A percentile compares a stretch with the other conserved stretches of the same genome.
phyloP scores from a whole-genome alignment of 2,329 filamentous ascomycete genomes.

The Ophiostoma pallidulum region DNA sequence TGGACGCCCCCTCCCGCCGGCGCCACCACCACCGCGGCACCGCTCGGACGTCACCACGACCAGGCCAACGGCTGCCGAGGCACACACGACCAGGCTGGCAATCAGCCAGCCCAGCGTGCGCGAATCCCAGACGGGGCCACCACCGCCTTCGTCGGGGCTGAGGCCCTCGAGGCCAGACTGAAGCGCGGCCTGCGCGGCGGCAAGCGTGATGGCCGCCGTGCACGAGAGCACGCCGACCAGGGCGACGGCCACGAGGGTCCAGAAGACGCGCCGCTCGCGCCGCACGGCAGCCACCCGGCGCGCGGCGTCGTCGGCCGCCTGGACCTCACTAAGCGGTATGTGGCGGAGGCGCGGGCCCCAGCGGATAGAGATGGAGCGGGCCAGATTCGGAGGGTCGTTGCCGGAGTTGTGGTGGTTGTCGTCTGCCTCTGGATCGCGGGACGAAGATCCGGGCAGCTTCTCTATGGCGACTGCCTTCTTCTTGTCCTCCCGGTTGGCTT shows the following conservation, averaged over 20 bases:
- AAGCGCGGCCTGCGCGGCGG: slow-evolving; percentile 7
- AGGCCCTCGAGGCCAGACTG: slow-evolving; percentile 2
- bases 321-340: slow-evolving; percentile 4
- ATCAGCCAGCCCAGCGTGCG: slow-evolving; percentile 11
- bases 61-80: neutral
- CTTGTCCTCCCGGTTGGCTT: neutral
- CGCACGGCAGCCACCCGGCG: neutral
- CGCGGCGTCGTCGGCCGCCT: slow-evolving; percentile 12
- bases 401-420: neutral
- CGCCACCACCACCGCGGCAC: slow-evolving; percentile 1
- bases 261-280: slow-evolving; percentile 11
- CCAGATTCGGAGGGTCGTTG: slow-evolving; percentile 2
- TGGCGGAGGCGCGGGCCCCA: slow-evolving; percentile 11
- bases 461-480: too few species aligned
- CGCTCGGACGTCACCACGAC: neutral
- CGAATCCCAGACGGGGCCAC: slow-evolving; percentile 5
- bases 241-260: slow-evolving; percentile 4
- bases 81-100: slow-evolving; percentile 8
- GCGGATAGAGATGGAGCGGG: slow-evolving; percentile 11
- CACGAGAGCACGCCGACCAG: slow-evolving; percentile 8
- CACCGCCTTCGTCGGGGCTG: neutral
- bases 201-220: slow-evolving; percentile 10
- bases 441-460: too few species aligned
- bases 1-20: neutral
- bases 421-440: neutral